Evolutionary conservation across 2,329 filamentous ascomycete genomes (phyloP).

Genomic region (Colletotrichum liaoningense): DNA sequence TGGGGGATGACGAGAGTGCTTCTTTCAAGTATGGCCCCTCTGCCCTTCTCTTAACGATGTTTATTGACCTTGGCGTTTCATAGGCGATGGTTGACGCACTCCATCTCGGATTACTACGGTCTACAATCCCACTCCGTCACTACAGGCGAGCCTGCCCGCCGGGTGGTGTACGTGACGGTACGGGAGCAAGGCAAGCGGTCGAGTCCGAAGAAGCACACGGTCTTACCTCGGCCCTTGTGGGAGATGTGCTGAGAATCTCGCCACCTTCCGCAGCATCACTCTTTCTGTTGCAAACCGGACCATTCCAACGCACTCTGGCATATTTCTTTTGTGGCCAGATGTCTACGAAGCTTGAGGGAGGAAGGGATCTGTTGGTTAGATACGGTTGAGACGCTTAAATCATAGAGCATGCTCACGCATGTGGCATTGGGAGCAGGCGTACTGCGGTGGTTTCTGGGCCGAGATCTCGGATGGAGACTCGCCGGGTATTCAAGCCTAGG

Average conservation of each 20-base stretch:
- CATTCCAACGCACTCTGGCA: no score
- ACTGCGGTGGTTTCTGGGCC: no score
- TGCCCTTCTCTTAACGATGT: not conserved
- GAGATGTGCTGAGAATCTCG: conserved; percentile 61
- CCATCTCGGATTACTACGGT: conserved; percentile 92
- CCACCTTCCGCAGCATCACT: no score
- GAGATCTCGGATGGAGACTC: no score
- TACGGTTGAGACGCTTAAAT: no score
- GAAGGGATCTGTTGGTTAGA: no score
- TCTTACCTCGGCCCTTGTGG: conserved; percentile 73
- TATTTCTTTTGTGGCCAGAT: no score
- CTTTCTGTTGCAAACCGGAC: no score
- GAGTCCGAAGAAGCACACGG: conserved; percentile 39
- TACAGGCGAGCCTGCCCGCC: conserved; percentile 74
- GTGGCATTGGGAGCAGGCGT: no score
- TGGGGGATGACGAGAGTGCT: conserved; percentile 79
- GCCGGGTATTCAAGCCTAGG: no score
- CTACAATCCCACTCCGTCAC: conserved; percentile 85
- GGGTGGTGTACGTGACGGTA: conserved; percentile 86
- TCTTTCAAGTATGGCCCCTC: conserved; percentile 78
- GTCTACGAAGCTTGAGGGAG: no score
- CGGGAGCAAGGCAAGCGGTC: conserved; percentile 56
- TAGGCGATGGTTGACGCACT: conserved; percentile 94
- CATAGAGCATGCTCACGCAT: no score
- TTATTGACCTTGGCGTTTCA: conserved; percentile 37